These are phyloP conservation scores for Pythium dissotocum DNA, from an alignment of 352 stramenopile species.

Conservation along the genomic window DNA sequence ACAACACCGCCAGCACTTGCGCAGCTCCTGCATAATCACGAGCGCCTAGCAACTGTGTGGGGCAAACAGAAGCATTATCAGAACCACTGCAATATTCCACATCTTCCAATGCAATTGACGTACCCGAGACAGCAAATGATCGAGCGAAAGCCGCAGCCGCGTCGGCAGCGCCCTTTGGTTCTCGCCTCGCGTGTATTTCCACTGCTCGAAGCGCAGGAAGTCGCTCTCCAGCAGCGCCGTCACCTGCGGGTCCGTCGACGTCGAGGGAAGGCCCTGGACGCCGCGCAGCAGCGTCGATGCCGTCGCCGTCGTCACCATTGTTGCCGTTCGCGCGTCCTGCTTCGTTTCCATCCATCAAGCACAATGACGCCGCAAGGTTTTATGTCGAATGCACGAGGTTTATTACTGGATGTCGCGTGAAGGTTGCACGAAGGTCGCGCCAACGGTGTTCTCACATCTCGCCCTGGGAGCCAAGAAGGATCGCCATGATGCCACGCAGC, in stretches of 20 bases:
- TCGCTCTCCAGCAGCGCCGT: slow-evolving; percentile 22
- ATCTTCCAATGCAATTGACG: slow-evolving; percentile 5
- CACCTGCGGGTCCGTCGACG: slow-evolving; percentile 43
- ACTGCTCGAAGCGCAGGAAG: slow-evolving; percentile 58
- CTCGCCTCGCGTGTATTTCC: slow-evolving; percentile 39
- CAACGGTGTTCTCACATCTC: slow-evolving; percentile 10
- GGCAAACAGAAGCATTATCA: not conserved
- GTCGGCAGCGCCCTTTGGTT: slow-evolving; percentile 28
- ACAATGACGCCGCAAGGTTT: slow-evolving; percentile 4
- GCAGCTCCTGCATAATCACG: slow-evolving; percentile 70
- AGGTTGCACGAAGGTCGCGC: slow-evolving; percentile 26
- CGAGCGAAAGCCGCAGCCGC: slow-evolving; percentile 43
- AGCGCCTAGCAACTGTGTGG: slow-evolving; percentile 54
- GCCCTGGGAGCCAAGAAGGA: slow-evolving; percentile 19
- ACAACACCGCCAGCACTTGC: slow-evolving; percentile 66
- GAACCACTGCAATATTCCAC: not conserved
- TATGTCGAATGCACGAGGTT: slow-evolving; percentile 5
- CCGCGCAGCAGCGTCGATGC: slow-evolving; percentile 15
- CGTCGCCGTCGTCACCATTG: not conserved
- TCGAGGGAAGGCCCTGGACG: slow-evolving; percentile 6
- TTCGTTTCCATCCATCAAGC: not conserved
- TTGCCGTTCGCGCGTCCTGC: slow-evolving; percentile 7
- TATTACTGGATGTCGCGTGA: slow-evolving; percentile 14
- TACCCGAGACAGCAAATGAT: slow-evolving; percentile 52
- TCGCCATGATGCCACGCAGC: slow-evolving; percentile 29